Evolutionary conservation across 2,329 filamentous ascomycete species (phyloP), one percentile per base, ranked within the genome.

Genomic region (Colletotrichum sp.): DNA sequence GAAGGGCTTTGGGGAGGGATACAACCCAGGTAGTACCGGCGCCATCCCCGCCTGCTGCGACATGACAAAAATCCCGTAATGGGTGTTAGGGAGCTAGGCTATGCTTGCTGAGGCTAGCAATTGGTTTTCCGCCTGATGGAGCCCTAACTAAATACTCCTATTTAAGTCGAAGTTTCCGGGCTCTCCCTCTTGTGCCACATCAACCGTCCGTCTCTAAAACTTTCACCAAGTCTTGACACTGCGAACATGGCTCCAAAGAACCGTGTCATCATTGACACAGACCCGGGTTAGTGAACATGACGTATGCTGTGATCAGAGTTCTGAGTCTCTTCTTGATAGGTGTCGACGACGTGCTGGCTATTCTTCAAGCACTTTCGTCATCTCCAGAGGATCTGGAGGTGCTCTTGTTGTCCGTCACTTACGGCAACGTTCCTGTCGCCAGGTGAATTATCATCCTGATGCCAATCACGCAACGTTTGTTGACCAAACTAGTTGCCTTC

Each of bases 191-290:
- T 39, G 36, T 39, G 15, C 36, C 16, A 39, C 15, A 18, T 1
- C 36, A 4, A 39, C 15, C 15, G 15, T 18, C 6, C 15, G 0
- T 18, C 36, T 18, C 36, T 16, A 16, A 0, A 16, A 18, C 15
- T 39, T 39, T 2, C 36, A 39, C 15, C 15, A 39, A 39, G 36
- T 8, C 36, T 39, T 39, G 36, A 39, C 36, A 39, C 36, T 39
- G 36, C 36, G 36, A 39, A 39, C 73, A 95, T 95, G 93, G 88
- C 91, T 72, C 90, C 93, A 36, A 92, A 92, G 80, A 92, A 91
- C 81, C 93, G 94, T 81, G 93, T 99, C 80, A 98, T 99, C 81
- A 97, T 99, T 81, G 97, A 99, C 83, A 99, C 96, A 3, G 97
- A 99, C 83, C 96, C 96, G 79, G 87, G 96, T 95, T 88, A 79